phyloP scores from a whole-genome alignment of 2,329 filamentous ascomycete species.

The Aspergillus candidus region DNA sequence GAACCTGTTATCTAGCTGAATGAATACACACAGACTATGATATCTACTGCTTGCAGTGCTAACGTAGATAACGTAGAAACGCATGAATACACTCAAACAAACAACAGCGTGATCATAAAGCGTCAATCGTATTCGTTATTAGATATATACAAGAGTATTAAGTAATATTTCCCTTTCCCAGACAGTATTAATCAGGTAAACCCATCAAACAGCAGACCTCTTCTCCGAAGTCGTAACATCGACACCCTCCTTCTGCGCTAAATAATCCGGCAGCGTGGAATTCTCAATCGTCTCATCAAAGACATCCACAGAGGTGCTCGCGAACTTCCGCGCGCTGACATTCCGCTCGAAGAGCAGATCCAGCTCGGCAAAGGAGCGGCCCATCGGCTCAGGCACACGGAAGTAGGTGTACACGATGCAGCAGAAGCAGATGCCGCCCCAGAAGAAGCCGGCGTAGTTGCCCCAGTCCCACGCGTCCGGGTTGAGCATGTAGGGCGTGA shows the following conservation, averaged over 20 bases:
- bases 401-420: slow-evolving; percentile 80
- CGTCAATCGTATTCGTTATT: slow-evolving; percentile 1
- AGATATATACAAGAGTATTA: slow-evolving; percentile 3
- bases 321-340: slow-evolving; percentile 67
- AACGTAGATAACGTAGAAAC: not conserved
- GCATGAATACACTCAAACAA: too few species aligned
- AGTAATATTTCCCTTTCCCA: slow-evolving; percentile 5
- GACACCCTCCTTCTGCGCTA: slow-evolving; percentile 43
- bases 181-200: not conserved
- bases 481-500: slow-evolving; percentile 92
- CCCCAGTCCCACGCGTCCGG: slow-evolving; percentile 80
- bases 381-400: slow-evolving; percentile 71
- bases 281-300: slow-evolving; percentile 40
- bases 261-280: slow-evolving; percentile 24
- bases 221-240: slow-evolving; percentile 53
- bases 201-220: slow-evolving; percentile 7
- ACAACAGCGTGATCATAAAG: not conserved
- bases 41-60: not conserved
- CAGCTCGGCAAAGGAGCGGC: slow-evolving; percentile 77
- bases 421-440: slow-evolving; percentile 72
- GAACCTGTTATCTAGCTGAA: too few species aligned
- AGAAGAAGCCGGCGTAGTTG: slow-evolving; percentile 84
- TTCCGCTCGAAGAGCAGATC: slow-evolving; percentile 75
- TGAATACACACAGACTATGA: not conserved
- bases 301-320: slow-evolving; percentile 50